phyloP scores from a whole-genome alignment of 148 eudicot species.

The Spergularia marina region DNA sequence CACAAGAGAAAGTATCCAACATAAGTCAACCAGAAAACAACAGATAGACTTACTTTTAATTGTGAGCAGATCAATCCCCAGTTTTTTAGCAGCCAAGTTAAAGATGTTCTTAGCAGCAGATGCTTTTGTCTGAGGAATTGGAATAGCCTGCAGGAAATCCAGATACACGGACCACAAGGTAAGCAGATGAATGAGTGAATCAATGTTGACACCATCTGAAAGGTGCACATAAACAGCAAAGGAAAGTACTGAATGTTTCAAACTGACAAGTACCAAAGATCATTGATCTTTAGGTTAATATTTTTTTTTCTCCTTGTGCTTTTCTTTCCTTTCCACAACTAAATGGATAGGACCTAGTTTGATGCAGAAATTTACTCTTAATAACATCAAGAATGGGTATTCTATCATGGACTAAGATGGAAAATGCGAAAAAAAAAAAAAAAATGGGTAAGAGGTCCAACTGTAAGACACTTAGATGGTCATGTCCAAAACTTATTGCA shows the following conservation, averaged over 20 bases:
- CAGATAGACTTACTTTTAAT: slow-evolving; percentile 49
- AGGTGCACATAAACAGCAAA: slow-evolving; percentile 3
- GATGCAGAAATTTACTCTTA: neutral
- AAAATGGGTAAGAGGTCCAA: no score
- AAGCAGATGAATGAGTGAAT: neutral
- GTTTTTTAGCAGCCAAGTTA: slow-evolving; percentile 82
- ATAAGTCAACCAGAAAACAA: slow-evolving; percentile 2
- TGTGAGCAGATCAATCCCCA: slow-evolving; percentile 62
- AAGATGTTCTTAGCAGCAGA: slow-evolving; percentile 64
- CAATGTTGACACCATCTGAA: neutral
- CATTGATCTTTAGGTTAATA: neutral
- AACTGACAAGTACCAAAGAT: neutral
- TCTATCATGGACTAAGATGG: neutral
- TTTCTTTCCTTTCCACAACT: no score
- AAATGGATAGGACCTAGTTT: neutral
- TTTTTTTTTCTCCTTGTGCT: neutral
- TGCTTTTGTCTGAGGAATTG: slow-evolving; percentile 67
- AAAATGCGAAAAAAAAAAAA: no score
- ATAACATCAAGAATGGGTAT: neutral
- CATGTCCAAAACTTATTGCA: no score
- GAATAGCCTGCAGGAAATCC: slow-evolving; percentile 63
- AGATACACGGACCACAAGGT: slow-evolving; percentile 3
- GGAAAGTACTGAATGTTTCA: neutral
- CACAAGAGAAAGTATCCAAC: neutral
- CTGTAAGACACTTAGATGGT: no score